These are phyloP conservation scores for Cymbopogon flexuosus DNA, from an alignment of 202 grass and related monocot genomes.

Conservation along the genomic window DNA sequence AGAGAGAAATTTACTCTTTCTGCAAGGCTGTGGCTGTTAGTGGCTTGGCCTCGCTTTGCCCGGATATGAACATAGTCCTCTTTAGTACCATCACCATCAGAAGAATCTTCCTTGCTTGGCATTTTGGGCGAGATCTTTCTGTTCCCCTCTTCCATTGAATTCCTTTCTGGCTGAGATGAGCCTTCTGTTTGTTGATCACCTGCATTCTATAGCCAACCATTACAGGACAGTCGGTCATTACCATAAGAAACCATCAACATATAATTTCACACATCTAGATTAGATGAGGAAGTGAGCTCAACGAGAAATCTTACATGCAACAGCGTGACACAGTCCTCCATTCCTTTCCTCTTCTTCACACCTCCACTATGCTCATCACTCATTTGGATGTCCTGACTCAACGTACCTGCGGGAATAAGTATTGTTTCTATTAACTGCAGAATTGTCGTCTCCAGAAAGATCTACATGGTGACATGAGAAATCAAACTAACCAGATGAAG, in stretches of 20 bases:
- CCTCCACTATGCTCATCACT: conserved; percentile 42
- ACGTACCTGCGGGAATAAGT: conserved; percentile 21
- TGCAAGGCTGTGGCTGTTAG: conserved; percentile 97
- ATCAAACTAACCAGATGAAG: conserved; percentile 46
- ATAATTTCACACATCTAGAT: not conserved
- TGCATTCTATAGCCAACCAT: conserved; percentile 34
- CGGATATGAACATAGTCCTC: conserved; percentile 82
- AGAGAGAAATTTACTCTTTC: conserved; percentile 73
- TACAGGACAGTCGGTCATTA: conserved; percentile 5
- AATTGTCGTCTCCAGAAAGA: conserved; percentile 1
- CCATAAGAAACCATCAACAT: conserved; percentile 16
- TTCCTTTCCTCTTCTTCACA: conserved; percentile 62
- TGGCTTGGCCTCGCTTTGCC: conserved; percentile 89
- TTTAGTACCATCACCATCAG: conserved; percentile 54
- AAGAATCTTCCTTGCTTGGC: conserved; percentile 58
- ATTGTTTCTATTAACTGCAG: conserved; percentile 19
- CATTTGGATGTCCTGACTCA: conserved; percentile 48
- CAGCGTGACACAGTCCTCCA: conserved; percentile 24
- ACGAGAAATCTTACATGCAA: conserved; percentile 38
- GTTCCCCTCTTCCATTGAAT: conserved; percentile 45
- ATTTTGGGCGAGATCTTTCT: conserved; percentile 40
- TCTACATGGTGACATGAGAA: not conserved
- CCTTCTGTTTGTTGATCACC: conserved; percentile 49
- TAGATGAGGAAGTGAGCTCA: not conserved
- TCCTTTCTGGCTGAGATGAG: conserved; percentile 42